Percentiles rank a stretch among this genome's conserved stretches.
Conservation (phyloP, 345 rosid genomes). For the Viola odorata region DNA sequence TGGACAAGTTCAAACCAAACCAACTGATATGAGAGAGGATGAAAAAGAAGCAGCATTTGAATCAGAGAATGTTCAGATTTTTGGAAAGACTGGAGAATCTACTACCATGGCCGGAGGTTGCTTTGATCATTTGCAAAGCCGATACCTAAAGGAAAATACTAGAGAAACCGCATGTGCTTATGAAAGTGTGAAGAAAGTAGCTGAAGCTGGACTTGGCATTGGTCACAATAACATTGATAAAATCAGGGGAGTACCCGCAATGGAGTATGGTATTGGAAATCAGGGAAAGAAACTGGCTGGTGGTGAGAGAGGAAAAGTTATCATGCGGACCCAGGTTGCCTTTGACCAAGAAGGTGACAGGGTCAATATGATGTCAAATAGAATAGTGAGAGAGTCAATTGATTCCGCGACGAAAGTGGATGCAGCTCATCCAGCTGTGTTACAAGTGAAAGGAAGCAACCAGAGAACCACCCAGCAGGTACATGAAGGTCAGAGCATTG, state of each 20-base stretch:
- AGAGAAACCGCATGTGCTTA: background rate
- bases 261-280: background rate
- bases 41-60: slow-evolving; percentile 28
- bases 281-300: background rate
- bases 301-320: background rate
- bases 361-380: background rate
- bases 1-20: slow-evolving; percentile 24
- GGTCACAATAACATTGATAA: background rate
- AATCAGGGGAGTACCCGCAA: background rate
- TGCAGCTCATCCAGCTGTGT: background rate
- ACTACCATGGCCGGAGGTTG: background rate
- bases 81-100: background rate
- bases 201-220: background rate
- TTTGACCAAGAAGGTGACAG: too few species aligned
- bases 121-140: background rate
- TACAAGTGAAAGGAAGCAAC: background rate
- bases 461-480: slow-evolving; percentile 15
- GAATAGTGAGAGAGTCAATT: background rate
- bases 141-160: background rate
- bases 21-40: slow-evolving; percentile 16
- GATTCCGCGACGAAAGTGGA: background rate
- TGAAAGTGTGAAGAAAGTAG: background rate
- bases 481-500: slow-evolving; percentile 19
- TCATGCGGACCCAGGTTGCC: too few species aligned
- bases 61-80: background rate